These are phyloP conservation scores for Hanseniaspora singularis DNA, from an alignment of 805 yeast species.

Conservation along the genomic window DNA sequence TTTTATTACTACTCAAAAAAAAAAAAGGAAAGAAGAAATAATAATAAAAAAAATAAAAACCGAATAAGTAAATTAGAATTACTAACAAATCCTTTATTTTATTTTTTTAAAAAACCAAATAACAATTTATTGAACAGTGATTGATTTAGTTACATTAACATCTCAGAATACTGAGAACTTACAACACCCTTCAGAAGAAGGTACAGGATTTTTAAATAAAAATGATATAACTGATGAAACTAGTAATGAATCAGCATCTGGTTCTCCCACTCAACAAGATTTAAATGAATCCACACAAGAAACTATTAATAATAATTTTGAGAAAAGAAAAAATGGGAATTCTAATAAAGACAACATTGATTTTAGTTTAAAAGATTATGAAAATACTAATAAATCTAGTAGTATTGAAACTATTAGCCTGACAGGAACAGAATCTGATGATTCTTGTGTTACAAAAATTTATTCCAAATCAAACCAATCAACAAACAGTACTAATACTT, in stretches of 20 bases:
- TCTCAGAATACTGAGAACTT: neutral
- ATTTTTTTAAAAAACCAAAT: too few species aligned
- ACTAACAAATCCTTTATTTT: too few species aligned
- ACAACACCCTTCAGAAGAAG: neutral
- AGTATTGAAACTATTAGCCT: neutral
- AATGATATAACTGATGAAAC: neutral
- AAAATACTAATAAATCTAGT: neutral
- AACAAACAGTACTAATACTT: neutral
- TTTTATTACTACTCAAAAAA: too few species aligned
- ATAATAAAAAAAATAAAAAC: too few species aligned
- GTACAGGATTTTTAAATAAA: neutral
- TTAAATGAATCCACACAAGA: constrained; percentile 2
- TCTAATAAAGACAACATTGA: neutral
- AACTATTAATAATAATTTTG: neutral
- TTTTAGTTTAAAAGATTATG: neutral
- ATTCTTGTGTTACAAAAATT: constrained; percentile 1
- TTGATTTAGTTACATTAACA: neutral
- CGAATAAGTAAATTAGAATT: too few species aligned
- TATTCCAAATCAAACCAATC: neutral
- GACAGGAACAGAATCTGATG: constrained; percentile 3
- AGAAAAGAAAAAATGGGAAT: too few species aligned
- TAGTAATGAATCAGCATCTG: neutral
- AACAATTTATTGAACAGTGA: too few species aligned
- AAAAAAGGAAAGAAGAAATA: too few species aligned
- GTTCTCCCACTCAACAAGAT: constrained; percentile 4